Conservation (phyloP, 257 asterid genomes). For the Fraxinus excelsior region DNA sequence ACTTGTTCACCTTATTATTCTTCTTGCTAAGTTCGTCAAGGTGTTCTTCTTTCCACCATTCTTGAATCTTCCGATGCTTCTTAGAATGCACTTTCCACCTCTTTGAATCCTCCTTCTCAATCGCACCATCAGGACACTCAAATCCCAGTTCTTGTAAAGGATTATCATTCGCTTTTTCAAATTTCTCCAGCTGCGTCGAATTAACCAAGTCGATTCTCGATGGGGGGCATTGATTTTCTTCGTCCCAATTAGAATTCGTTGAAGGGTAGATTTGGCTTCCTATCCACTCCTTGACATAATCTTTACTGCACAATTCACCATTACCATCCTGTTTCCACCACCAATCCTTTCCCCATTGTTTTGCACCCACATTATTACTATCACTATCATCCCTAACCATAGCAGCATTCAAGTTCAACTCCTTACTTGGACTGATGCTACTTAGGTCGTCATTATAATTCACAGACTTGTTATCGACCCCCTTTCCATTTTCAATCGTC, state of each 20-base stretch:
- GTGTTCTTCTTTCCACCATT: constrained; percentile 98
- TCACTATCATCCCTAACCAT: constrained; percentile 29
- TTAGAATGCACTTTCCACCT: constrained; percentile 35
- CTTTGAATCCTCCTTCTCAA: constrained; percentile 43
- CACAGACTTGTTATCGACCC: constrained; percentile 44
- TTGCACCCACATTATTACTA: constrained; percentile 27
- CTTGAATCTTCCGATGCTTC: constrained; percentile 83
- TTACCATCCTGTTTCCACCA: constrained; percentile 99
- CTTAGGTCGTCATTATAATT: constrained; percentile 59
- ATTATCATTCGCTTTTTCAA: constrained; percentile 45
- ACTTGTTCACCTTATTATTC: constrained; percentile 30
- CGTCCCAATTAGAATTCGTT: constrained; percentile 61
- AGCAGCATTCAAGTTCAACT: constrained; percentile 42
- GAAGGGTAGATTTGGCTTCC: constrained; percentile 80
- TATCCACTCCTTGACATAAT: constrained; percentile 95
- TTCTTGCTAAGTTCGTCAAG: constrained; percentile 54
- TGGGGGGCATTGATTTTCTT: constrained; percentile 49
- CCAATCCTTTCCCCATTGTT: constrained; percentile 97
- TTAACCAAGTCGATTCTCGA: constrained; percentile 30
- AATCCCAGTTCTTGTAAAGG: constrained; percentile 32
- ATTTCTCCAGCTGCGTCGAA: constrained; percentile 27
- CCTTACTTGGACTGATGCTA: constrained; percentile 51
- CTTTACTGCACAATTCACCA: constrained; percentile 86
- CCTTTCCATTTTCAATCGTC: constrained; percentile 40
- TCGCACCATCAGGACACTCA: constrained; percentile 29